Evolutionary conservation across 176 grass and related monocot genomes (phyloP), one percentile per base, ranked within the genome.

Genomic region (Paspalum notatum): DNA sequence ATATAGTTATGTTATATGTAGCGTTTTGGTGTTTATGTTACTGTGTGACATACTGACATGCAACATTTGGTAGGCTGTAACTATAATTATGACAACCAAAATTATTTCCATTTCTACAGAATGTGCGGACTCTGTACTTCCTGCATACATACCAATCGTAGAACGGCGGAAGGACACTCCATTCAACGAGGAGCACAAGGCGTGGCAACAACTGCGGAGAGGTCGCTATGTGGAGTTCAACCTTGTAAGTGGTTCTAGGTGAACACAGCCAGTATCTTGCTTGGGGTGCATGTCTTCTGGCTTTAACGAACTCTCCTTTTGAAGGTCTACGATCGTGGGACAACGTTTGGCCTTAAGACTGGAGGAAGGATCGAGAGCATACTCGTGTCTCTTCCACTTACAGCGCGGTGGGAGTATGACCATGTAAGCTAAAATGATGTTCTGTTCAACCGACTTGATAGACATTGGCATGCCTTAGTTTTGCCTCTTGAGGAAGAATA

Each of bases 191-290:
- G 90, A 93, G 49, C 88, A 99, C 84, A 93, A 99, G 85, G 89
- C 86, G 58, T 99, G 97, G 97, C 97, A 99, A 46, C 97, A 99
- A 69, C 46, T 96, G 74, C 66, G 97, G 71, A 93, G 97, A 85
- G 97, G 97, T 57, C 92, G 97, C 40, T 99, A 99, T 1, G 93
- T 99, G 24, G 97, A 99, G 86, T 99, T 99, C 73, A 99, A 99
- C 87, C 90, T 99, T 76, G 96, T 99, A 82, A 85, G 85, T 66
- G 48, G 48, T 54, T 63, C 45, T 86, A 56, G n/a, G 3, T 11
- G 8, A 70, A 48, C 9, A 57, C 21, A 80, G 6, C 12, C 14
- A 20, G 7, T 55, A 8, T 86, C 20, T 68, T 59, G 5, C 51
- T 46, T 7, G 2, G 21, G 7, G 26, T 46, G 0, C 12, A 37